Conservation (phyloP, 225 moss, liverwort and hornwort species). For the Climacium dendroides region DNA sequence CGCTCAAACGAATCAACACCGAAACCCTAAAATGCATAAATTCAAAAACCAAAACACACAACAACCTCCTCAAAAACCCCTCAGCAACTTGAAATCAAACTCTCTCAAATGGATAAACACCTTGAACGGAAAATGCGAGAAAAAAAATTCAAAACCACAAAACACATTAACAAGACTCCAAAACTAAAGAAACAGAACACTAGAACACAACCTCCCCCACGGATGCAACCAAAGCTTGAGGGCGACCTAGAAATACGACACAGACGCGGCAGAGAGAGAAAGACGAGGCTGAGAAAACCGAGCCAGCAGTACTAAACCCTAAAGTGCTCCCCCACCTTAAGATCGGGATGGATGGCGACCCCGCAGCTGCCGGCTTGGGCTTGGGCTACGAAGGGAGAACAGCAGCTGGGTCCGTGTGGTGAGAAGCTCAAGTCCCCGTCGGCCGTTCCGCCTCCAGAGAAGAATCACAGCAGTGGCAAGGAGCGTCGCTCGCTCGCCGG, state of each 20-base stretch:
- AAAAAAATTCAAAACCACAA: background rate
- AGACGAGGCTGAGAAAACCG: background rate
- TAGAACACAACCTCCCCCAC: background rate
- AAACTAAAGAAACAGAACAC: background rate
- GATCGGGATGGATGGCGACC: constrained; percentile 9
- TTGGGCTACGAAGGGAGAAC: background rate
- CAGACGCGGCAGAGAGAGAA: background rate
- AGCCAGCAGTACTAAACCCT: constrained; percentile 4
- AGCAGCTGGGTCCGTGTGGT: background rate
- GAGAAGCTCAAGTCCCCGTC: background rate
- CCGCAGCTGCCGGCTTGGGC: constrained; percentile 6
- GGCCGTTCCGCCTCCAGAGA: background rate
- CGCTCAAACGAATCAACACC: background rate
- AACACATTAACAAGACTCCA: background rate
- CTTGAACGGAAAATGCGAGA: background rate
- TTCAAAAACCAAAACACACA: background rate
- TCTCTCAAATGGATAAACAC: background rate
- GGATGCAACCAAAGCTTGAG: background rate
- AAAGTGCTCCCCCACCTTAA: constrained; percentile 19
- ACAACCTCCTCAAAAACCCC: background rate
- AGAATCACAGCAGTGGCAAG: background rate
- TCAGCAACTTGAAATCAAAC: background rate
- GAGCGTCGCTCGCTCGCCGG: background rate
- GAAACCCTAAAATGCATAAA: background rate
- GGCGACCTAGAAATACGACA: background rate